Evolutionary conservation across 495 filamentous ascomycete species (phyloP), one percentile per base, ranked within the genome.

Genomic region (Trichocladium antarcticum): DNA sequence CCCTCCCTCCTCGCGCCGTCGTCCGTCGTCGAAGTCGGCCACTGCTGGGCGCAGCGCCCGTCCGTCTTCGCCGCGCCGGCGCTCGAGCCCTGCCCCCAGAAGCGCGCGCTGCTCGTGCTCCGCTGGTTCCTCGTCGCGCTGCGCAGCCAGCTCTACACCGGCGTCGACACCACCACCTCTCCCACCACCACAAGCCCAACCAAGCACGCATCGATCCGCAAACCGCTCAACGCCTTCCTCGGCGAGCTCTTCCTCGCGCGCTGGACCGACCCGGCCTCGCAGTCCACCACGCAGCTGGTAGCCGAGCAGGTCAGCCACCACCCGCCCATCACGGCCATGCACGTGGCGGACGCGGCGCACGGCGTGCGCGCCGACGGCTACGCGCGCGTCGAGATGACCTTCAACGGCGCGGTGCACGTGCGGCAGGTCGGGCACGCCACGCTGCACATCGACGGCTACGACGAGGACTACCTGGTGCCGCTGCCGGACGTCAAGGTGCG

Each of bases 11-110:
- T 93, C 32, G 83, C 83, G 22, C 76, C 80, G 17, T 87, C 75
- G 27, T 90, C 85, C 47, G 77, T 92, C 37, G 80, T 80, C 54
- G 88, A 94, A 61, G 88, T 87, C 67, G 87, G 84, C 44, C 79
- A 84, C 55, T 90, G 89, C 73, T 94, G 87, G 87, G 81, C 83
- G 12, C 82, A 88, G 62, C 84, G 88, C 55, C 87, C 86, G 5
- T 71, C 75, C 42, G 66, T 89, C 41, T 89, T 94, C 61, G 74
- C 86, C 32, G 85, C 86, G n/a, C 84, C 86, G 1, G 80, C 85
- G 15, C 70, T 70, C 27, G 88, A 93, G 63, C 57, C 74, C 15
- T 72, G 82, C 61, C 75, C 84, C 1, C 76, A 76, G 49, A 84
- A 83, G 68, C 79, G 87, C 44, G 76, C 81, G 21, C 69, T 93